Base-by-base conservation (phyloP, 1,284 basidiomycete species). In the Leccinum pallidistipes region DNA sequence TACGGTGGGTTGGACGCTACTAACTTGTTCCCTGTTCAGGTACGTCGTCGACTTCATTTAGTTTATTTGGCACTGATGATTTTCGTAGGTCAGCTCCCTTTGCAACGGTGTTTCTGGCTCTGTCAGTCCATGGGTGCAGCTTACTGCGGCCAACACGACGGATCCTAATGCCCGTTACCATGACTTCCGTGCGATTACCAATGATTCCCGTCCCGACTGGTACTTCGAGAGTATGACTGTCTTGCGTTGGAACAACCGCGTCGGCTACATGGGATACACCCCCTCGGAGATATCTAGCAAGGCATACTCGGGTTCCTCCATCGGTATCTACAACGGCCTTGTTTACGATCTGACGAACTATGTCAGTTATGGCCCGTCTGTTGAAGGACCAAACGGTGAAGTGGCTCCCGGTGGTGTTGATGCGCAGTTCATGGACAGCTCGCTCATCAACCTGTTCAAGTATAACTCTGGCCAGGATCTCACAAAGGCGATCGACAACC, bases 121-220 rank as follows among this genome's bases (percentile, higher is more conserved):
- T 3, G 86, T 98, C 68, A 94, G 86, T 69, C 94, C 94, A 0
- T 98, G 90, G 77, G 87, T 98, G 16, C 84, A 85, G 6, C 80
- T 98, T 54, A 86, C 88, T 69, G 86, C 90, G 9, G 83, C 81
- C 64, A 99, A 99, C 80, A 84, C 83, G 56, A 90, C 92, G 24
- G 91, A 95, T 69, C 70, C 78, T 7, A 93, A 94, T 70, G 79
- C 92, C n/a, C 81, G 87, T 67, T 99, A 99, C 75, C 97, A 99
- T 76, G 96, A 98, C 75, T 99, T 99, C 86, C 90, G 95, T 47
- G 87, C 86, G 0, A 88, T 81, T 70, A 92, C 90, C 31, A 91
- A 90, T 63, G 96, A 99, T 72, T 90, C 90, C 0, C 87, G 96
- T 24, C 95, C 95, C 75, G n/a, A 52, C n/a, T 99, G 97, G 97